Percentiles rank a stretch among this genome's conserved stretches.
Evolutionary conservation across 768 basidiomycete species (phyloP).

Genomic region (Rhizopogon vinicolor): DNA sequence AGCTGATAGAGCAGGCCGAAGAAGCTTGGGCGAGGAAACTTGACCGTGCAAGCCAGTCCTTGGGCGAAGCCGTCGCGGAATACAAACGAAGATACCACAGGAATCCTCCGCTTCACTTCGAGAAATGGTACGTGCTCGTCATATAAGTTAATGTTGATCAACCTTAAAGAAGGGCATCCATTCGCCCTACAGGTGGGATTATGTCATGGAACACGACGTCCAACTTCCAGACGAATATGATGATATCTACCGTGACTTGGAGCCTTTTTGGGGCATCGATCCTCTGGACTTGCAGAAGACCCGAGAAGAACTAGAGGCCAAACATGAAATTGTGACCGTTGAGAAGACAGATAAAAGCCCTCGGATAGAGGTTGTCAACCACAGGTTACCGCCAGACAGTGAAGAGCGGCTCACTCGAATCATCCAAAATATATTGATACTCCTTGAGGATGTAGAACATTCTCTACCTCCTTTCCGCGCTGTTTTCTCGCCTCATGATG

Average conservation of each 20-base stretch:
- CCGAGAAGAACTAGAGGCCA: slow-evolving; percentile 17
- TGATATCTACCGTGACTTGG: slow-evolving; percentile 34
- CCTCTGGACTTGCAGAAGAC: slow-evolving; percentile 19
- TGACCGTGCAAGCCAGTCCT: slow-evolving; percentile 29
- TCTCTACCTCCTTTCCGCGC: slow-evolving; percentile 28
- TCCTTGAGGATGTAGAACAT: slow-evolving; percentile 23
- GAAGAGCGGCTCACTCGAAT: not conserved
- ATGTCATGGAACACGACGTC: slow-evolving; percentile 32
- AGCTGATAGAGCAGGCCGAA: slow-evolving; percentile 34
- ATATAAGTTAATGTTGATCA: too few relatives aligned
- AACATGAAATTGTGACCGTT: slow-evolving; percentile 14
- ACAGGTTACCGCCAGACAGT: slow-evolving; percentile 5
- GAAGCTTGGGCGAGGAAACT: slow-evolving; percentile 31
- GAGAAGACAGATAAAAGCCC: slow-evolving; percentile 11
- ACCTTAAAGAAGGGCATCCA: not conserved
- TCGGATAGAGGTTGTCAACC: slow-evolving; percentile 11
- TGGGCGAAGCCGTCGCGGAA: slow-evolving; percentile 33
- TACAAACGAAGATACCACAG: slow-evolving; percentile 32
- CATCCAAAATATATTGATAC: slow-evolving; percentile 12
- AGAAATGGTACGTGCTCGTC: slow-evolving; percentile 31
- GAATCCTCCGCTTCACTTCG: slow-evolving; percentile 36
- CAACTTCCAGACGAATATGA: slow-evolving; percentile 45
- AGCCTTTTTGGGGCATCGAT: slow-evolving; percentile 32
- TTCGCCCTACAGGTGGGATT: slow-evolving; percentile 34
- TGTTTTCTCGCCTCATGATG: slow-evolving; percentile 25